Conservation (phyloP, 1,139 yeast species). For the Yamadazyma diospyri region DNA sequence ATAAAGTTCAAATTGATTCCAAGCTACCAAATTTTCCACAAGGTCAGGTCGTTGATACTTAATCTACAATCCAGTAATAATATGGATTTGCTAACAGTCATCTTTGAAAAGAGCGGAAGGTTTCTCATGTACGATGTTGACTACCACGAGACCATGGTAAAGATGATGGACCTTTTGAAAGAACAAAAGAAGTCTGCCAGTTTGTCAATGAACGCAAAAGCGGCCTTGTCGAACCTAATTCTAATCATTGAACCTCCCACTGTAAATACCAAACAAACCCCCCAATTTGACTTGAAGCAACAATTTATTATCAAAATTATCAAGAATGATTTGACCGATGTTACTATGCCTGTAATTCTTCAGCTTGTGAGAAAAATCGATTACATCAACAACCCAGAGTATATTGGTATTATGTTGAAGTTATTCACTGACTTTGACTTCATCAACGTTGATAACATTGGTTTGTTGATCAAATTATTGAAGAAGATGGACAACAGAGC, state of each 20-base stretch:
- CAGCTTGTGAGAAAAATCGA: conserved; percentile 44
- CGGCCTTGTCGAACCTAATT: conserved; percentile 59
- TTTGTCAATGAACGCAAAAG: conserved; percentile 53
- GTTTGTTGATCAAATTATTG: conserved; percentile 48
- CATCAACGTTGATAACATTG: conserved; percentile 55
- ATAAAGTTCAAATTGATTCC: conserved; percentile 79
- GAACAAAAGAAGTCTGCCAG: conserved; percentile 48
- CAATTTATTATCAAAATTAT: conserved; percentile 50
- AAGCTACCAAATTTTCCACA: conserved; percentile 66
- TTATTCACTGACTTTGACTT: conserved; percentile 62
- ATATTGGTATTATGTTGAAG: conserved; percentile 40
- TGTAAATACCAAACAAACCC: conserved; percentile 20
- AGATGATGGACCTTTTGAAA: conserved; percentile 58
- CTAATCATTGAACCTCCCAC: conserved; percentile 60
- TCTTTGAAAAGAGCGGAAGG: conserved; percentile 75
- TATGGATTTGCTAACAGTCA: conserved; percentile 59
- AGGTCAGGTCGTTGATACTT: conserved; percentile 53
- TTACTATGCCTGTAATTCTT: conserved; percentile 32
- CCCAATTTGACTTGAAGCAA: conserved; percentile 36
- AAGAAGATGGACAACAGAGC: conserved; percentile 24
- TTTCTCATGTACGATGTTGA: conserved; percentile 62
- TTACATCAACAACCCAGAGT: conserved; percentile 39
- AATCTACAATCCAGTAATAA: conserved; percentile 49
- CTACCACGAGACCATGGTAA: conserved; percentile 56
- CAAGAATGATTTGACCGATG: conserved; percentile 45